Percentiles rank a stretch among this genome's conserved stretches.
Conservation (phyloP, 2,329 filamentous ascomycete species). For the Colletotrichum noveboracense region DNA sequence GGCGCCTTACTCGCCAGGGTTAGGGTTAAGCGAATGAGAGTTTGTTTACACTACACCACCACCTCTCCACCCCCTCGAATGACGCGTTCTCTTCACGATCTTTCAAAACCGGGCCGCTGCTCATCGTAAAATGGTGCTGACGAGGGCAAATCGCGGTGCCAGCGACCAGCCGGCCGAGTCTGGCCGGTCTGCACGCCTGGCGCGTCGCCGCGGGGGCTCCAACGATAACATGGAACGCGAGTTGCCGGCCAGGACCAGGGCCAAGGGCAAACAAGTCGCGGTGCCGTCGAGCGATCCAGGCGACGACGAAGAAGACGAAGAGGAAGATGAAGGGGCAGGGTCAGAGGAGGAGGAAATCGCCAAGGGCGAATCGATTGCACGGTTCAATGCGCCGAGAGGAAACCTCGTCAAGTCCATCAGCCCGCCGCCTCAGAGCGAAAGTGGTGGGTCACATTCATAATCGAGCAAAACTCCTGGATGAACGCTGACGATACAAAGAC, state of each 20-base stretch:
- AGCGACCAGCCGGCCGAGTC: neutral
- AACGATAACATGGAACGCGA: neutral
- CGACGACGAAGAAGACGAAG: neutral
- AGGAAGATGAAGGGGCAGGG: neutral
- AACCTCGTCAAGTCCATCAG: neutral
- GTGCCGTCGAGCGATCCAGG: neutral
- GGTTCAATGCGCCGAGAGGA: neutral
- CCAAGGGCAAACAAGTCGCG: neutral
- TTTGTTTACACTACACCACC: neutral
- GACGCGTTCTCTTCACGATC: neutral
- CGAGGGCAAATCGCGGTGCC: neutral
- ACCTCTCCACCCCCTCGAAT: neutral
- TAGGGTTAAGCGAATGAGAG: neutral
- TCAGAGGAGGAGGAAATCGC: neutral
- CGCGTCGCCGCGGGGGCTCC: neutral
- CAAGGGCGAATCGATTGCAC: neutral
- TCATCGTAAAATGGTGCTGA: neutral
- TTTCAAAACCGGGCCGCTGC: neutral
- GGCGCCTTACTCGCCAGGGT: neutral
- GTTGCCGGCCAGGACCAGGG: neutral
- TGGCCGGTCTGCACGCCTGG: neutral
- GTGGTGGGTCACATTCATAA: neutral
- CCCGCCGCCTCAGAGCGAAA: constrained; percentile 9
- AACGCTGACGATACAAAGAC: neutral
- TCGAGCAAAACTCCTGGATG: neutral